These are phyloP conservation scores for Sindora glabra DNA, from an alignment of 306 rosid genomes.

Conservation along the genomic window DNA sequence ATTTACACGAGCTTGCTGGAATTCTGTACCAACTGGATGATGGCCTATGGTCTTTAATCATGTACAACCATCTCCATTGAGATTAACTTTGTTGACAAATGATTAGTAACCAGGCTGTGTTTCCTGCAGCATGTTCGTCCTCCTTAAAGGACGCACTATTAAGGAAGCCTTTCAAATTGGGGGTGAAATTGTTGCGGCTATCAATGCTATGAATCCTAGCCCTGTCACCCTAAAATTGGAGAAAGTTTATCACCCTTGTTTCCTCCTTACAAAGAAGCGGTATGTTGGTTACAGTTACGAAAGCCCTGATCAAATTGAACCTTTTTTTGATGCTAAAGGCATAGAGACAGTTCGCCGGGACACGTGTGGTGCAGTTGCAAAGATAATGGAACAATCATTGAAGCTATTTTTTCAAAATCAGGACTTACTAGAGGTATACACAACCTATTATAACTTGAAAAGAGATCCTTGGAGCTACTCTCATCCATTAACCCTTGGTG, in stretches of 20 bases:
- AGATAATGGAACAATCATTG: conserved; percentile 80
- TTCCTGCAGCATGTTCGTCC: conserved; percentile 89
- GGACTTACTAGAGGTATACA: conserved; percentile 59
- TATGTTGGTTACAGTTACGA: conserved; percentile 97
- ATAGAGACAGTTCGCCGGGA: conserved; percentile 96
- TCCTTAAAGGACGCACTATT: conserved; percentile 74
- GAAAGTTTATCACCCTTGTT: conserved; percentile 83
- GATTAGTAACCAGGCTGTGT: neutral
- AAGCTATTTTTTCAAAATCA: conserved; percentile 77
- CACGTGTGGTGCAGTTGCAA: conserved; percentile 85
- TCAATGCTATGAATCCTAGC: conserved; percentile 82
- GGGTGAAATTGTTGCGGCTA: conserved; percentile 74
- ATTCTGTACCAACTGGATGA: neutral
- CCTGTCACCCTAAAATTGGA: conserved; percentile 96
- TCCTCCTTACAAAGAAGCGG: conserved; percentile 91
- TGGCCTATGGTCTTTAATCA: conserved; percentile 2
- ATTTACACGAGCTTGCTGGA: neutral
- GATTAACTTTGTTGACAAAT: conserved; percentile 6
- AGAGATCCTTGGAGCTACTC: no score
- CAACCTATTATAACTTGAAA: no score
- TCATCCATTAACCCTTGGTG: neutral
- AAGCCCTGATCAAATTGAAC: conserved; percentile 59
- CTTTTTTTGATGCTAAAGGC: conserved; percentile 92
- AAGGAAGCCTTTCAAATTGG: conserved; percentile 77
- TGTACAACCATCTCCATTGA: conserved; percentile 6